Evolutionary conservation across 108 stramenopile species (phyloP).

Genomic region (Skeletonema potamos): DNA sequence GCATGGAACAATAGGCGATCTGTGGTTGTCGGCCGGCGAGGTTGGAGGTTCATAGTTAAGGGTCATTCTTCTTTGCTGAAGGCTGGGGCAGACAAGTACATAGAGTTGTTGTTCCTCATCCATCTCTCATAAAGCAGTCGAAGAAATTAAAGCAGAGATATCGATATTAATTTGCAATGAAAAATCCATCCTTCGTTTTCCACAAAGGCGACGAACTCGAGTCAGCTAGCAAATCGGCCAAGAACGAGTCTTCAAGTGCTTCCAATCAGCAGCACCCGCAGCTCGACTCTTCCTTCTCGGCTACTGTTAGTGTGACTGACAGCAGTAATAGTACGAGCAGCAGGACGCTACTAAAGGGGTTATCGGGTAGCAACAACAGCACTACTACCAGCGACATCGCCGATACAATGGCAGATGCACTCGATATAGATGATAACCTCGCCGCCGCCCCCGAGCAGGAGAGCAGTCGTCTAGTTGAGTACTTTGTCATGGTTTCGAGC

Average conservation of each 20-base stretch:
- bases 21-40: too few relatives aligned
- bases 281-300: not conserved
- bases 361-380: not conserved
- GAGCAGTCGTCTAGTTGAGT: slow-evolving; percentile 65
- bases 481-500: slow-evolving; percentile 78
- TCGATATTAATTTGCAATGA: slow-evolving; percentile 11
- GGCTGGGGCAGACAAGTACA: too few relatives aligned
- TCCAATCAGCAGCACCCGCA: not conserved
- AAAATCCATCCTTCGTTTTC: slow-evolving; percentile 38
- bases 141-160: slow-evolving; percentile 2
- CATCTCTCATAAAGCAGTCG: too few relatives aligned
- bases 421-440: not conserved
- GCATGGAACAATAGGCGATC: too few relatives aligned
- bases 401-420: not conserved
- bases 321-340: not conserved
- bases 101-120: too few relatives aligned
- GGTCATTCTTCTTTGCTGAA: too few relatives aligned
- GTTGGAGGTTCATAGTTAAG: too few relatives aligned
- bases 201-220: slow-evolving; percentile 27
- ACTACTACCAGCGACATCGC: not conserved
- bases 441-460: not conserved
- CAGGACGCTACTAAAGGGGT: not conserved
- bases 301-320: not conserved
- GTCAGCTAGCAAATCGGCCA: slow-evolving; percentile 10
- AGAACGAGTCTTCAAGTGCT: not conserved